Conservation (phyloP, 2,329 filamentous ascomycete genomes). For the Trematosphaeria pertusa region DNA sequence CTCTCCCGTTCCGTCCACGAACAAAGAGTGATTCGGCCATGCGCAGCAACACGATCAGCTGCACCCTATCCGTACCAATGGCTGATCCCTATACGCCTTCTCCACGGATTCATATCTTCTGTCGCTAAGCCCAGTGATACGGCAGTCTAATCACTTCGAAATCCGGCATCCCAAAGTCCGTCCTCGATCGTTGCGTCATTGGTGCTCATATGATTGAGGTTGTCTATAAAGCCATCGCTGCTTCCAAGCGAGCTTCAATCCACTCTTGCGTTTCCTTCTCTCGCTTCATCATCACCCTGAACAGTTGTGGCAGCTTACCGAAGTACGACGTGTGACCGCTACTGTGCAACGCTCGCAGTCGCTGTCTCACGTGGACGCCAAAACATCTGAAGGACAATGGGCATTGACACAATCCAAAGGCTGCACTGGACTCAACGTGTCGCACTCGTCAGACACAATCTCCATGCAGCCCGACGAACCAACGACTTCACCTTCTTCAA, state of each 20-base stretch:
- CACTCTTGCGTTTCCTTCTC: too few relatives aligned
- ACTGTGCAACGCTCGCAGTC: conserved; percentile 2
- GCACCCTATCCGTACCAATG: not conserved
- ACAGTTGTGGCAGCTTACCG: not conserved
- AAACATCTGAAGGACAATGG: conserved; percentile 28
- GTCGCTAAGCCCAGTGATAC: too few relatives aligned
- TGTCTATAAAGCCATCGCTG: not conserved
- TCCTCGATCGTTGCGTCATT: conserved; percentile 1
- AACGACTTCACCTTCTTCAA: conserved; percentile 58
- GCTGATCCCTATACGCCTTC: not conserved
- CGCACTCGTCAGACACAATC: conserved; percentile 54
- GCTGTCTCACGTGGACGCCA: conserved; percentile 1
- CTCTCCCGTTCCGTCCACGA: conserved; percentile 1
- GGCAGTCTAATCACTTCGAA: conserved; percentile 1
- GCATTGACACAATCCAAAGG: conserved; percentile 32
- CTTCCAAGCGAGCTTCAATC: not conserved
- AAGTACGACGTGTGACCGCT: not conserved
- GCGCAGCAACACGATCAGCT: conserved; percentile 3
- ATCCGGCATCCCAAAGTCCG: not conserved
- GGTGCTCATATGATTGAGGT: not conserved
- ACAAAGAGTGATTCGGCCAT: conserved; percentile 6
- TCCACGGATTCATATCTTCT: too few relatives aligned
- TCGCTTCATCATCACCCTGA: too few relatives aligned
- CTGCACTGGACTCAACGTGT: conserved; percentile 57
- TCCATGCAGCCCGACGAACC: conserved; percentile 52